Evolutionary conservation across 2,329 filamentous ascomycete species (phyloP).

Genomic region (Fusarium sp.): DNA sequence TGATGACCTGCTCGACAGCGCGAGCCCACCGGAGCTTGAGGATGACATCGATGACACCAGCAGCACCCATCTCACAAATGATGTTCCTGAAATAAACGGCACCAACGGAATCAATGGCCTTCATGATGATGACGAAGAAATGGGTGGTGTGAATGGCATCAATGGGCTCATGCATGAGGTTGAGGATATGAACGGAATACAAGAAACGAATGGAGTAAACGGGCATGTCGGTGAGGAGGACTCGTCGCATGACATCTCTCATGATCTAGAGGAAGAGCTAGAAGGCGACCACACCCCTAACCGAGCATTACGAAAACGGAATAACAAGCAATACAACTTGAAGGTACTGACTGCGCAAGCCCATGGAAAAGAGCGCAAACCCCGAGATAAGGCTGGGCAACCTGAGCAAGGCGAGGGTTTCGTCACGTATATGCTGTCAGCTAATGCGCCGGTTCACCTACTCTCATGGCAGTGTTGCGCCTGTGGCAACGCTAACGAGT

Average conservation of each 20-base stretch:
- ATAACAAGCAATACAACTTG: slow-evolving; percentile 66
- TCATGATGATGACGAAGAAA: slow-evolving; percentile 9
- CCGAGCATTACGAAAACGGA: slow-evolving; percentile 59
- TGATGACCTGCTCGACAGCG: slow-evolving; percentile 28
- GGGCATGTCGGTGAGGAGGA: slow-evolving; percentile 43
- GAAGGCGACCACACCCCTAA: slow-evolving; percentile 62
- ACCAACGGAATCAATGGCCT: slow-evolving; percentile 9
- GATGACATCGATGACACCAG: slow-evolving; percentile 17
- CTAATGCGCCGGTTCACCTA: slow-evolving; percentile 56
- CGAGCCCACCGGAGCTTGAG: slow-evolving; percentile 16
- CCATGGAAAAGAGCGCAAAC: slow-evolving; percentile 61
- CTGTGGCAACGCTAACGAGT: slow-evolving; percentile 59
- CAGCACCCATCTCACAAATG: slow-evolving; percentile 14
- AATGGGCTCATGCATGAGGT: slow-evolving; percentile 19
- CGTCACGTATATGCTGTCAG: slow-evolving; percentile 57
- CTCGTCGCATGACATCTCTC: slow-evolving; percentile 44
- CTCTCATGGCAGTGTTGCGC: slow-evolving; percentile 61
- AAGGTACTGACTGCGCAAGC: slow-evolving; percentile 68
- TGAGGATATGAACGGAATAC: not conserved
- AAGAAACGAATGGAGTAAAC: slow-evolving; percentile 18
- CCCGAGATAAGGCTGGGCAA: slow-evolving; percentile 43
- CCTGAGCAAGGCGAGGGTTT: slow-evolving; percentile 49
- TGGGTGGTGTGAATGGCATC: slow-evolving; percentile 3
- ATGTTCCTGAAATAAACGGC: slow-evolving; percentile 12
- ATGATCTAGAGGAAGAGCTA: slow-evolving; percentile 56